Evolutionary conservation across 345 rosid species (phyloP).

Genomic region (Xanthoceras sorbifolium): DNA sequence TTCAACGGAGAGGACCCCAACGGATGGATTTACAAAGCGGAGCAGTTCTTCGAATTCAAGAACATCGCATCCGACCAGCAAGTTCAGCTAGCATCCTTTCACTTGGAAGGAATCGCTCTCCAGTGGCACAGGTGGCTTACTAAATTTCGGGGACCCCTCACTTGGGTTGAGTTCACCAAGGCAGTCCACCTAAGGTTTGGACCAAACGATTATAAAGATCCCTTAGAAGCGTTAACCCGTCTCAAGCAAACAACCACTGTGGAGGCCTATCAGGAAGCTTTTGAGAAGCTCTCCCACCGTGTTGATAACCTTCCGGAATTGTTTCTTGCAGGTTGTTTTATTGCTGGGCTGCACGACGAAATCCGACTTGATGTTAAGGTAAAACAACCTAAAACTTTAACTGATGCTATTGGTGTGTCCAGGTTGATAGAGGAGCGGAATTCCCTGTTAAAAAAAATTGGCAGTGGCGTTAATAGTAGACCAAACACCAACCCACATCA

Average conservation of each 20-base stretch:
- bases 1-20: background rate
- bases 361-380: background rate
- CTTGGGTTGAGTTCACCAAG: background rate
- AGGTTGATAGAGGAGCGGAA: background rate
- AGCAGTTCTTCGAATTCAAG: background rate
- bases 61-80: background rate
- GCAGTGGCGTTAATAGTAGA: background rate
- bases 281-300: background rate
- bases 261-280: background rate
- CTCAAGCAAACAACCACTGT: background rate
- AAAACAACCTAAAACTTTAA: background rate
- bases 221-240: background rate
- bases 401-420: background rate
- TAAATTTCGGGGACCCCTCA: background rate
- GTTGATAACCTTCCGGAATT: background rate
- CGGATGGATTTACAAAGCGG: background rate
- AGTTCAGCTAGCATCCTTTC: background rate
- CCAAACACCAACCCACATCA: too few species aligned
- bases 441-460: too few species aligned
- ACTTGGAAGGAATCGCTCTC: background rate
- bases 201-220: background rate
- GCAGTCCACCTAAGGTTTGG: background rate
- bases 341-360: background rate
- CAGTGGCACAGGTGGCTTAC: background rate
- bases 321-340: background rate